Percentiles rank a stretch among this genome's conserved stretches.
Evolutionary conservation across 2,329 filamentous ascomycete species (phyloP).

Genomic region (Exophiala phaeomuriformis): DNA sequence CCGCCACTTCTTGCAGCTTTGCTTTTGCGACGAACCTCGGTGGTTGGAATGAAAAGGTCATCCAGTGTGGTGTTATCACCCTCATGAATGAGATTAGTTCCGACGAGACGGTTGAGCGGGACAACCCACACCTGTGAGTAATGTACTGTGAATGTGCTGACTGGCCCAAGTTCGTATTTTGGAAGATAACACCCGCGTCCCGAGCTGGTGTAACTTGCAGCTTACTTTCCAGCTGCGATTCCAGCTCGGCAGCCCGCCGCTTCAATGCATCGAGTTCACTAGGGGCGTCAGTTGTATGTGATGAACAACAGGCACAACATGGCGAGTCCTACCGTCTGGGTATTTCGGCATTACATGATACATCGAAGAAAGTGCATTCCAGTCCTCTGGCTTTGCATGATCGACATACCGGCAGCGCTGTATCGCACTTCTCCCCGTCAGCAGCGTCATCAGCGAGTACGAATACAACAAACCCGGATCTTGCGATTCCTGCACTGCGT

Average conservation of each 20-base stretch:
- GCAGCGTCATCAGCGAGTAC: background rate
- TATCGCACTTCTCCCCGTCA: background rate
- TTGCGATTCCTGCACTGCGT: background rate
- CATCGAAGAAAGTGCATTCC: slow-evolving; percentile 1
- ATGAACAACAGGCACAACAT: background rate
- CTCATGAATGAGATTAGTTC: no score
- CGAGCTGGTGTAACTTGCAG: no score
- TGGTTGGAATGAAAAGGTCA: background rate
- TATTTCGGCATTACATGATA: background rate
- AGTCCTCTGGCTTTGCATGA: background rate
- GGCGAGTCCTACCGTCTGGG: background rate
- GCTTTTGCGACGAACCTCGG: background rate
- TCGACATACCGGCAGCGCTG: background rate
- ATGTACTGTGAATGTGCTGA: no score
- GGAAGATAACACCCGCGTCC: no score
- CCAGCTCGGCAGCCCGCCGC: background rate
- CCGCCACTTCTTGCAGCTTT: background rate
- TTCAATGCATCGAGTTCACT: background rate
- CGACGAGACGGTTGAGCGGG: no score
- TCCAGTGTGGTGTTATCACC: no score
- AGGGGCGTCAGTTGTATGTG: background rate
- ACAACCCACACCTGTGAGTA: no score
- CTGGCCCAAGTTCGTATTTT: no score
- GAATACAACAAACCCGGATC: background rate
- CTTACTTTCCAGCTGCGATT: no score